phyloP scores from a whole-genome alignment of 306 rosid species.

The Malus fusca region DNA sequence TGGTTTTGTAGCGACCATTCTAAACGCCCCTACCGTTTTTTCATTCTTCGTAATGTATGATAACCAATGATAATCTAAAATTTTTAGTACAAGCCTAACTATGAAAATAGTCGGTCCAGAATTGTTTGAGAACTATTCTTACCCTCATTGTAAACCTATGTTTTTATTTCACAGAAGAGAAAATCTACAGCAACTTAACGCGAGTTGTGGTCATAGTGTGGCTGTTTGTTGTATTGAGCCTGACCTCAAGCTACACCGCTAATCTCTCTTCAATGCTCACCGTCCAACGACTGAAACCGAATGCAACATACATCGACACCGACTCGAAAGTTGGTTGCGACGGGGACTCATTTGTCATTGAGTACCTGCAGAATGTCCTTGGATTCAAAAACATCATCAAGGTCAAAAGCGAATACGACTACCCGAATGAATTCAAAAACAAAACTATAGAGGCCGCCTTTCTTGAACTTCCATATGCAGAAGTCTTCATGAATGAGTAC shows the following conservation, averaged over 20 bases:
- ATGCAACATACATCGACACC: conserved; percentile 25
- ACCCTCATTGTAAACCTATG: not conserved
- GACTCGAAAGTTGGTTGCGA: conserved; percentile 48
- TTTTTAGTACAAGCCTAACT: too few relatives aligned
- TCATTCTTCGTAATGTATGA: not conserved
- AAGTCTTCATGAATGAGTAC: conserved; percentile 34
- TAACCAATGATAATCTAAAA: not conserved
- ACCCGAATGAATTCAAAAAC: conserved; percentile 8
- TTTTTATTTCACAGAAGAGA: conserved; percentile 35
- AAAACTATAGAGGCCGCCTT: conserved; percentile 45
- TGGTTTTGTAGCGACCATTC: too few relatives aligned
- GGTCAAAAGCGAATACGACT: conserved; percentile 21
- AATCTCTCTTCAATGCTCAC: conserved; percentile 69
- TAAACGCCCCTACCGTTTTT: too few relatives aligned
- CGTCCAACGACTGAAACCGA: conserved; percentile 29
- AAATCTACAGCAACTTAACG: conserved; percentile 34
- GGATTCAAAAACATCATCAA: conserved; percentile 5
- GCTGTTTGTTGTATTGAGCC: conserved; percentile 49
- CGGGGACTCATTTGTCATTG: conserved; percentile 22
- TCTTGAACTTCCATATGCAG: conserved; percentile 53
- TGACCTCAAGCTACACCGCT: conserved; percentile 64
- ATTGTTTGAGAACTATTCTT: not conserved
- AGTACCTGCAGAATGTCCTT: conserved; percentile 24
- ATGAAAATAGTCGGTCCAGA: not conserved
- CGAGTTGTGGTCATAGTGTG: conserved; percentile 45